Percentiles rank a stretch among this genome's conserved stretches.
Conservation (phyloP, 345 rosid species). For the Eucalyptus regnans region DNA sequence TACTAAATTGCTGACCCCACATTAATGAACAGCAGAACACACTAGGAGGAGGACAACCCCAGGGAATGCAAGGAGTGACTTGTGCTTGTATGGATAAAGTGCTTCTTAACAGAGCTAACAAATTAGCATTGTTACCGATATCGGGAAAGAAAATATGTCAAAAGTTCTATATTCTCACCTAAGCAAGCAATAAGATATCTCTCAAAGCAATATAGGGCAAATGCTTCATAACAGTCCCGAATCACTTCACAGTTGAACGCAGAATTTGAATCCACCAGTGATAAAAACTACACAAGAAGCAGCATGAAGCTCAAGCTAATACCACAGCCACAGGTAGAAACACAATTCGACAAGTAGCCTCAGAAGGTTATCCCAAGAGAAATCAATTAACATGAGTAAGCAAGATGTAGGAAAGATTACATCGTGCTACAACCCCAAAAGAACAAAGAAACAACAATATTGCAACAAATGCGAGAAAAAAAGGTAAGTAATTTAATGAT, state of each 20-base stretch:
- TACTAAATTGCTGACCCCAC: neutral
- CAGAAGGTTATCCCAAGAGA: neutral
- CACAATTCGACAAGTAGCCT: neutral
- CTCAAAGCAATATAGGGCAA: conserved; percentile 97
- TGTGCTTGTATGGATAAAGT: neutral
- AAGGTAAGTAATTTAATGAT: conserved; percentile 3
- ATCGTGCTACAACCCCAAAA: neutral
- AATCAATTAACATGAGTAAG: neutral
- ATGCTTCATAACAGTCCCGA: conserved; percentile 99
- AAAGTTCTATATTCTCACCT: conserved; percentile 36
- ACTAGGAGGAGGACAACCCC: neutral
- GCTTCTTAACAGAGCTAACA: neutral
- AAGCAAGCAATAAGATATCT: conserved; percentile 97
- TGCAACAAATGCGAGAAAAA: neutral
- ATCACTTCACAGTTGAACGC: conserved; percentile 93
- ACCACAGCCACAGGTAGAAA: neutral
- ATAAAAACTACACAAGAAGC: conserved; percentile 59
- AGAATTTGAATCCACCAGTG: conserved; percentile 76
- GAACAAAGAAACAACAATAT: neutral
- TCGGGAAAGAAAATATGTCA: neutral
- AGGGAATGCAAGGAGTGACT: neutral
- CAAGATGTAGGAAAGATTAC: neutral
- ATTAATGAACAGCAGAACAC: neutral
- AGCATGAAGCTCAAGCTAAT: neutral
- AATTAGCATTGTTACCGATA: neutral